These are phyloP conservation scores for Cadophora sp. DNA, from an alignment of 2,329 filamentous ascomycete species.

Conservation along the genomic window DNA sequence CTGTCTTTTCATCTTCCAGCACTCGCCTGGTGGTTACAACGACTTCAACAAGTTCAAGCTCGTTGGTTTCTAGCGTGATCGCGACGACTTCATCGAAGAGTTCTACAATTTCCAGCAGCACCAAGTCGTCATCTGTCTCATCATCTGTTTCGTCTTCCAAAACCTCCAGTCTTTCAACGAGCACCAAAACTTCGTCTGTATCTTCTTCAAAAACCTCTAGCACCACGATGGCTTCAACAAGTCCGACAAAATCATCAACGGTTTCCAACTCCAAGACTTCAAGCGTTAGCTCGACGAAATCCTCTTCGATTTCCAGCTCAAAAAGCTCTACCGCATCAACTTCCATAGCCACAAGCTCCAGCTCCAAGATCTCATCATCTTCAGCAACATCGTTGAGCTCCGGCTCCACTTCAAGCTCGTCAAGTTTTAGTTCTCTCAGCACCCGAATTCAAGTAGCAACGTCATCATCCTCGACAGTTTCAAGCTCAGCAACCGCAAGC, in stretches of 20 bases:
- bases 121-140: not conserved
- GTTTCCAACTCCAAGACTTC: not conserved
- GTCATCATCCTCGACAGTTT: constrained; percentile 1
- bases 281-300: not conserved
- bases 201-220: not conserved
- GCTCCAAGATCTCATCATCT: not conserved
- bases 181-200: not conserved
- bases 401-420: too few species aligned
- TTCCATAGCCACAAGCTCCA: not conserved
- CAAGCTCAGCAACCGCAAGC: constrained; percentile 3
- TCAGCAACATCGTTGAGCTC: not conserved
- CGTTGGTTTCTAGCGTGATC: not conserved
- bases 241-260: not conserved
- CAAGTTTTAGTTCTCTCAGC: not conserved
- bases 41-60: not conserved
- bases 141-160: not conserved
- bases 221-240: not conserved
- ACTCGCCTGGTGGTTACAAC: not conserved
- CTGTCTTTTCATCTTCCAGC: not conserved
- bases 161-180: not conserved
- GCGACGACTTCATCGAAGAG: constrained; percentile 11
- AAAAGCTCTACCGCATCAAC: constrained; percentile 2
- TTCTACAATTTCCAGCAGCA: not conserved
- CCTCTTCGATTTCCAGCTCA: not conserved
- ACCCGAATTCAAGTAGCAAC: not conserved